These are phyloP conservation scores for Inga oerstediana DNA, from an alignment of 306 rosid species.

Conservation along the genomic window DNA sequence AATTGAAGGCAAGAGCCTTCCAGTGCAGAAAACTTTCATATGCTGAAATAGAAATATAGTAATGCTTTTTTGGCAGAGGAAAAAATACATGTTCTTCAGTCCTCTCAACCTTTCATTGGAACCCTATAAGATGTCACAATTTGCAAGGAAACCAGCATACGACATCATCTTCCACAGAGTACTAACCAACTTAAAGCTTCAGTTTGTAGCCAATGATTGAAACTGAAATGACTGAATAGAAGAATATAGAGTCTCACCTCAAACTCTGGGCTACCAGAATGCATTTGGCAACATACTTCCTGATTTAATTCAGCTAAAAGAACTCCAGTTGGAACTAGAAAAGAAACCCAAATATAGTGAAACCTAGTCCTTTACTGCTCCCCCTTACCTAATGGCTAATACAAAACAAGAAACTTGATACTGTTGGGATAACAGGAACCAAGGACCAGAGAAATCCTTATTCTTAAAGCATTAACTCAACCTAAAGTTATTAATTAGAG, in stretches of 20 bases:
- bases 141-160: neutral
- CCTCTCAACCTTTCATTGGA: neutral
- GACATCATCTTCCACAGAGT: neutral
- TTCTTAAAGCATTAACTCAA: conserved; percentile 13
- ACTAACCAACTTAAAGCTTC: neutral
- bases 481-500: conserved; percentile 10
- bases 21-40: neutral
- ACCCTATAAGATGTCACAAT: neutral
- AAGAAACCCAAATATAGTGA: conserved; percentile 12
- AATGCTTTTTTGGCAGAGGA: neutral
- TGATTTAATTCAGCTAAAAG: conserved; percentile 3
- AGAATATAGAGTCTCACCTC: neutral
- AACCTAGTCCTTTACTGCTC: conserved; percentile 6
- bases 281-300: neutral
- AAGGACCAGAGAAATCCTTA: neutral
- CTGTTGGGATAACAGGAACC: neutral
- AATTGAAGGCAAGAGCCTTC: neutral
- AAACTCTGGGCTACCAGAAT: neutral
- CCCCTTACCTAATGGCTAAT: neutral
- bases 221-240: conserved; percentile 8
- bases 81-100: neutral
- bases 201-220: neutral
- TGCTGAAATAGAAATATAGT: neutral
- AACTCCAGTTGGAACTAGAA: conserved; percentile 14
- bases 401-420: neutral